Percentiles rank a stretch among this genome's conserved stretches.
Conservation (phyloP, 768 basidiomycete genomes). For the Russula emetica region DNA sequence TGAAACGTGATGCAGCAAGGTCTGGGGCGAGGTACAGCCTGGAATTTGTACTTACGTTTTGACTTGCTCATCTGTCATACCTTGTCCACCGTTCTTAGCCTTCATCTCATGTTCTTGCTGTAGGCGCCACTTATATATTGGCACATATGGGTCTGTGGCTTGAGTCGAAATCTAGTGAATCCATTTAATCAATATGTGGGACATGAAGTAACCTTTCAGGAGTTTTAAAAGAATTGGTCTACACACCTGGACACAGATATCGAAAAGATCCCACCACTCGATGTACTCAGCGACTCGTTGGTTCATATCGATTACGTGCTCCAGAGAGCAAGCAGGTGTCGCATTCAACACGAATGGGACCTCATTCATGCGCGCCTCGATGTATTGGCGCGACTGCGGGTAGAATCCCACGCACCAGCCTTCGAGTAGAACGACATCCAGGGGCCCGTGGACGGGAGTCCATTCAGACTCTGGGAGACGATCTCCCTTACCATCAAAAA, state of each 20-base stretch:
- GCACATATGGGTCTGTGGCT: slow-evolving; percentile 37
- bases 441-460: slow-evolving; percentile 42
- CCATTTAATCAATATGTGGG: neutral
- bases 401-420: slow-evolving; percentile 95
- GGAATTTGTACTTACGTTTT: slow-evolving; percentile 38
- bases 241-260: slow-evolving; percentile 72
- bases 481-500: slow-evolving; percentile 79
- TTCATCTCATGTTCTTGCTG: slow-evolving; percentile 93
- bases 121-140: slow-evolving; percentile 83
- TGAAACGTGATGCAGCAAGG: neutral
- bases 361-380: slow-evolving; percentile 51
- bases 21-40: neutral
- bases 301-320: slow-evolving; percentile 63
- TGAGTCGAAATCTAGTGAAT: slow-evolving; percentile 39
- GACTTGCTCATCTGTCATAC: slow-evolving; percentile 83
- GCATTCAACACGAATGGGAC: slow-evolving; percentile 35
- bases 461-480: slow-evolving; percentile 47
- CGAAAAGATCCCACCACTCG: slow-evolving; percentile 65
- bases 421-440: slow-evolving; percentile 88
- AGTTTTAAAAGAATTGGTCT: neutral
- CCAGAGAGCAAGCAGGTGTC: slow-evolving; percentile 39
- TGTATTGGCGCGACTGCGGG: slow-evolving; percentile 48
- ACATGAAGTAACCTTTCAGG: neutral
- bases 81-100: slow-evolving; percentile 70
- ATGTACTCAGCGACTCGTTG: slow-evolving; percentile 54